These are phyloP conservation scores for Ilex paraguariensis DNA, from an alignment of 305 asterid genomes.

Conservation along the genomic window DNA sequence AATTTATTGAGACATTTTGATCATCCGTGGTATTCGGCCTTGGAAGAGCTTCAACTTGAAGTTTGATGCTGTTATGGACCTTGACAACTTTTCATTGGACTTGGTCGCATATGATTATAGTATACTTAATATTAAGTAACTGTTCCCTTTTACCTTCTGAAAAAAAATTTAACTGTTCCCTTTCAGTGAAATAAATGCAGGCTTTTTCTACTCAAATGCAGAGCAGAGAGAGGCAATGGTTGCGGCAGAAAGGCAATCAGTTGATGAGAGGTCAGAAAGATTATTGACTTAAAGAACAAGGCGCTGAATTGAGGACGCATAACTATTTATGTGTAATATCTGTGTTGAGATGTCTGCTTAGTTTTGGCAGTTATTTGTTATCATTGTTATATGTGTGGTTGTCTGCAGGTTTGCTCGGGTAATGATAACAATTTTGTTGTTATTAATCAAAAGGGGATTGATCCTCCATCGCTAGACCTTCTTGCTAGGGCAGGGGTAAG, in stretches of 20 bases:
- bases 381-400: constrained; percentile 17
- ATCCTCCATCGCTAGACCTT: constrained; percentile 91
- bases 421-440: constrained; percentile 67
- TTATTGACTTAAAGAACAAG: constrained; percentile 82
- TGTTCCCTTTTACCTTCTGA: background rate
- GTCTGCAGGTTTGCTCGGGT: constrained; percentile 71
- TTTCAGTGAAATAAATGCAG: constrained; percentile 92
- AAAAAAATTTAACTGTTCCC: background rate
- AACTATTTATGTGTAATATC: background rate
- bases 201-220: constrained; percentile 90
- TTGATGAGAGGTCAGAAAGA: constrained; percentile 89
- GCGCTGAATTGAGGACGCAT: constrained; percentile 23
- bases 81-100: background rate
- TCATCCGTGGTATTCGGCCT: too few relatives aligned
- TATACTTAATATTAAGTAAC: background rate
- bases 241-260: constrained; percentile 91
- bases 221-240: constrained; percentile 99
- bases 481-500: constrained; percentile 98
- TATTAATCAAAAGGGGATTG: constrained; percentile 97
- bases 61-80: background rate
- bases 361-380: constrained; percentile 7
- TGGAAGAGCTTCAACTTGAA: too few relatives aligned
- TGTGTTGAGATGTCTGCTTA: background rate
- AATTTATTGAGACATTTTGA: too few relatives aligned
- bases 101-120: background rate